Base-by-base conservation (phyloP, 2,329 filamentous ascomycete genomes). In the Pyrenophora tritici-repentis region DNA sequence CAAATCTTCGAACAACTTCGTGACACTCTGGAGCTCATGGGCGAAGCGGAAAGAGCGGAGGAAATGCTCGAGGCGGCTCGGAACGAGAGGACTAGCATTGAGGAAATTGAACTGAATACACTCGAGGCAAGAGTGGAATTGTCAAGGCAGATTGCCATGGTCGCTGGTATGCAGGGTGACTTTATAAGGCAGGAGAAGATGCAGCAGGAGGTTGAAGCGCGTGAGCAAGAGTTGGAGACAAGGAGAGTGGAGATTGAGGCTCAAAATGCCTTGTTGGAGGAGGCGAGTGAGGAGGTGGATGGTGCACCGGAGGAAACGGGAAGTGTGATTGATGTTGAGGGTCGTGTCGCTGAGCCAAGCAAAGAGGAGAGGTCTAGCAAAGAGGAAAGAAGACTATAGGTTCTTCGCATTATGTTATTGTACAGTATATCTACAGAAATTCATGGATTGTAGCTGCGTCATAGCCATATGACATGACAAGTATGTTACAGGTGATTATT, bases 1-100 rank as follows among this genome's bases (percentile, higher is more conserved):
- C 63, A 68, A 31, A 59, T 63, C 0, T 43, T 55, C n/a, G 65
- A 68, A 50, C 63, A 66, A 52, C 10, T 58, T 55, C 13, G 63
- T 61, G 22, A 59, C 63, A 2, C 55, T 56, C 2, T 34, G 33
- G 26, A 29, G 2, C 47, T 65, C 0, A 34, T 33, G 3, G 59
- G 62, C 22, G 39, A 64, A 2, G 50, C 43, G 1, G 47, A 20
- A 2, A 53, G 32, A 2, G 55, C 57, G 6, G 50, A 61, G 17
- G 36, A 58, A 1, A 38, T 53, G 5, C 42, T 59, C 1, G 54
- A 42, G 6, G n/a, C 51, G 3, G 63, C 63, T 4, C 59, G 61
- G 10, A 36, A 39, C 1, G 54, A 63, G 42, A 49, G 62, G 10
- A 58, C 45, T 1, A 54, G 55, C 13, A 51, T 66, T n/a, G 56